These are phyloP conservation scores for Euphorbia celastroides DNA, from an alignment of 441 rosid species.

Conservation along the genomic window DNA sequence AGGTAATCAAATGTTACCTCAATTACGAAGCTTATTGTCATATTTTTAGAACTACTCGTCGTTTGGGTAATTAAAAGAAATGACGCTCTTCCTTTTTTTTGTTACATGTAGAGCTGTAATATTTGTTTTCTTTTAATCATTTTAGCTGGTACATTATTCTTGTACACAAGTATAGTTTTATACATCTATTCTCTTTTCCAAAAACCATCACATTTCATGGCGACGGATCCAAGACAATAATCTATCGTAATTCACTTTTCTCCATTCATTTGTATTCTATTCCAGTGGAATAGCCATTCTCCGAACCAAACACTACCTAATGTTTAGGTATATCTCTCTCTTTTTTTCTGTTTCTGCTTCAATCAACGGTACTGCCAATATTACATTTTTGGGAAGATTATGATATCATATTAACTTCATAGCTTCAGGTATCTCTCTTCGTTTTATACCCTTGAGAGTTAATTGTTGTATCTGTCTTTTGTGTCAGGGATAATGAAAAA, in stretches of 20 bases:
- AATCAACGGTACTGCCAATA: neutral
- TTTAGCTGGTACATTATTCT: neutral
- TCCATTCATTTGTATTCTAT: too few species aligned
- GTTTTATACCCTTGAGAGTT: neutral
- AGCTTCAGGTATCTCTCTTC: too few species aligned
- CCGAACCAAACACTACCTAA: too few species aligned
- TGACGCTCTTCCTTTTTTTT: neutral
- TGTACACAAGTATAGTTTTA: neutral
- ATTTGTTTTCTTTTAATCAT: neutral
- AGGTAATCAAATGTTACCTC: neutral
- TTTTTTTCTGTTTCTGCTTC: neutral
- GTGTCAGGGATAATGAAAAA: slow-evolving; percentile 26
- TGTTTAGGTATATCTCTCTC: neutral
- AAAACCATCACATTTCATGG: neutral
- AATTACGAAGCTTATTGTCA: neutral
- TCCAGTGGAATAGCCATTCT: too few species aligned
- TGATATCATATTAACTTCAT: too few species aligned
- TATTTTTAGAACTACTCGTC: neutral
- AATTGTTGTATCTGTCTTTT: slow-evolving; percentile 16
- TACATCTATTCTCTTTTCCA: neutral
- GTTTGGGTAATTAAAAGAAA: neutral
- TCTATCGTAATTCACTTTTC: too few species aligned
- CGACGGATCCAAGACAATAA: too few species aligned
- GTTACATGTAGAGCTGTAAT: neutral
- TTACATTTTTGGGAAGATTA: too few species aligned